These are phyloP conservation scores for Aspergillus clavatus DNA, from an alignment of 2,329 filamentous ascomycete species.

Conservation along the genomic window DNA sequence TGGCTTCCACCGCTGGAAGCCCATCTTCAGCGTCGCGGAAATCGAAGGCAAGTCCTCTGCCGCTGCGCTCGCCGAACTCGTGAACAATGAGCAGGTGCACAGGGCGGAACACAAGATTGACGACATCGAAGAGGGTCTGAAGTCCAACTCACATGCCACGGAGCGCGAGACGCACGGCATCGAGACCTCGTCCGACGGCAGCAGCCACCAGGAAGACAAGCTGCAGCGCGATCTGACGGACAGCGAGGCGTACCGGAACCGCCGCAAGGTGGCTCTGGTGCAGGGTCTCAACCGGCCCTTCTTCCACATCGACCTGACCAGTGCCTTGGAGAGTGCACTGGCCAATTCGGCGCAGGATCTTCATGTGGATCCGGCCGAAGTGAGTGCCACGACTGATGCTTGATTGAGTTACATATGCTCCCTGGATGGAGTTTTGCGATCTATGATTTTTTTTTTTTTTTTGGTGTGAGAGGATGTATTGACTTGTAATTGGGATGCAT, in stretches of 20 bases:
- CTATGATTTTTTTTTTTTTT: not conserved
- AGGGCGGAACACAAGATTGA: conserved; percentile 14
- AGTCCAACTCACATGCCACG: conserved; percentile 26
- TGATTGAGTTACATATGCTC: not conserved
- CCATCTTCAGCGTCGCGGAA: conserved; percentile 92
- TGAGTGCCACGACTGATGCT: not conserved
- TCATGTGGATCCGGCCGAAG: not conserved
- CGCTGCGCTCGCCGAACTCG: conserved; percentile 61
- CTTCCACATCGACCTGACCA: conserved; percentile 90
- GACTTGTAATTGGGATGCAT: too few relatives aligned
- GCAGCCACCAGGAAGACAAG: conserved; percentile 31
- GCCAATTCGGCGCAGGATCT: conserved; percentile 56
- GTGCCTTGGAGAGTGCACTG: conserved; percentile 80
- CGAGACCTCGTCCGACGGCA: conserved; percentile 26
- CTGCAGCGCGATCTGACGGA: conserved; percentile 44
- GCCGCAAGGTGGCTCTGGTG: conserved; percentile 57
- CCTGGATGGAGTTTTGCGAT: conserved; percentile 3
- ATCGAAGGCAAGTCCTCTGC: conserved; percentile 68
- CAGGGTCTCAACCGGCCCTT: conserved; percentile 84
- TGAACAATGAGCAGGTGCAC: conserved; percentile 53
- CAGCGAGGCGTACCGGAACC: conserved; percentile 44
- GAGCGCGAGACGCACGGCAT: conserved; percentile 29
- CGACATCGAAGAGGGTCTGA: conserved; percentile 33
- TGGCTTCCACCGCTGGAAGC: conserved; percentile 70
- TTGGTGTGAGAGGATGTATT: too few relatives aligned